Base-by-base conservation (phyloP, 2,329 filamentous ascomycete species). In the Pseudocercospora vitis region DNA sequence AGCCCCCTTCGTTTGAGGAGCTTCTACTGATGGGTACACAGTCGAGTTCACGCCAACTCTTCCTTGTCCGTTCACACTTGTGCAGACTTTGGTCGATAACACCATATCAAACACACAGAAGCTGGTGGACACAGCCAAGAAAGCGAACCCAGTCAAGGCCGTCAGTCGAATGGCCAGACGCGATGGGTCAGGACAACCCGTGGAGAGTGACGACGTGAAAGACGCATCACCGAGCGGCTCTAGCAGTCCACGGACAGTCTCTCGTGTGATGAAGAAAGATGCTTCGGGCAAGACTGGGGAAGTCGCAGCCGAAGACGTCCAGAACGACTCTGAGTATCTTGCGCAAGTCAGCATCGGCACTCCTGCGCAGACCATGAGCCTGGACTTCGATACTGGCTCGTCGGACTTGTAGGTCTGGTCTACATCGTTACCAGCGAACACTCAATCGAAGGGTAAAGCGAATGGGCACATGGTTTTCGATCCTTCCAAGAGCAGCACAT, bases 331-430 rank as follows among this genome's bases (percentile, higher is more conserved):
- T 3, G 71, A 81, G 71, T 88, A 88, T 65, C 77, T 88, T 18
- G 84, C 80, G 44, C 76, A 81, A 24, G 81, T 89, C 21, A 66
- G 72, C 11, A 84, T 89, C 56, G 87, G 87, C 23, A 85, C 80
- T 1, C 85, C 85, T 12, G 70, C 77, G 1, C 85, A 89, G 72
- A 82, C 50, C 8, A 52, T 74, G 49, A 78, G 77, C 58, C 69
- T 88, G 11, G 80, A 88, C 64, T 88, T 89, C 57, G 86, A 89
- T 67, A 88, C 85, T 32, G 85, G 85, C 16, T 87, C 83, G 8
- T 78, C 84, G 16, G 86, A 89, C 73, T 75, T 87, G 18, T 89
- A 84, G 86, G 58, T 70, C 26, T 68, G 60, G 59, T 65, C 65
- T 4, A 65, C 61, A 24, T 55, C 63, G 35, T 52, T 70, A 11